phyloP scores from a whole-genome alignment of 2,329 filamentous ascomycete genomes.

The Tolypocladium inflatum region DNA sequence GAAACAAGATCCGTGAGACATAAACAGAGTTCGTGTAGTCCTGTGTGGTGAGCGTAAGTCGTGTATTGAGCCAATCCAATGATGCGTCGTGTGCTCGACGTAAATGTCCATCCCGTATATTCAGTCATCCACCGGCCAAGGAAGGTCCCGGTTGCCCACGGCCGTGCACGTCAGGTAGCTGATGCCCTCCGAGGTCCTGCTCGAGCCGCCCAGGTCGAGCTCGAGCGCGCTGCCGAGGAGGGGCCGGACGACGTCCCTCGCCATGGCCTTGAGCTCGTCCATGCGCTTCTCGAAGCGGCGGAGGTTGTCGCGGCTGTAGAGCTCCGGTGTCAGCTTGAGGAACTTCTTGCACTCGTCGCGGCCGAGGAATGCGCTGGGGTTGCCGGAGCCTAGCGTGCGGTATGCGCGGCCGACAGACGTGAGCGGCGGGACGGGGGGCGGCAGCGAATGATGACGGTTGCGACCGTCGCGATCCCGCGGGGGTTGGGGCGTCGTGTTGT shows the following conservation, averaged over 20 bases:
- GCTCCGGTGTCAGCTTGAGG: slow-evolving; percentile 69
- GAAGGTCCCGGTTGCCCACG: slow-evolving; percentile 38
- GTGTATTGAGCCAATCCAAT: background rate
- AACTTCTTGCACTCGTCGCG: slow-evolving; percentile 90
- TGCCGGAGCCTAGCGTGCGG: slow-evolving; percentile 59
- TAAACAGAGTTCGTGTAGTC: no score
- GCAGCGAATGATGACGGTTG: slow-evolving; percentile 18
- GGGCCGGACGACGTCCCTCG: slow-evolving; percentile 72
- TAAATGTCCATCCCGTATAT: background rate
- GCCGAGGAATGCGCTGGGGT: slow-evolving; percentile 53
- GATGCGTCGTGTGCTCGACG: background rate
- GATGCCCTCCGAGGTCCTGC: slow-evolving; percentile 30
- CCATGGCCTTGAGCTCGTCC: slow-evolving; percentile 80
- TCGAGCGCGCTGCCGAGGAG: slow-evolving; percentile 81
- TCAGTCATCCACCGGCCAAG: slow-evolving; percentile 34
- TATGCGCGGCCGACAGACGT: slow-evolving; percentile 64
- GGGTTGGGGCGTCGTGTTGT: slow-evolving; percentile 70
- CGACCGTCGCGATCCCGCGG: slow-evolving; percentile 20
- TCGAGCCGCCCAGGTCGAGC: slow-evolving; percentile 52
- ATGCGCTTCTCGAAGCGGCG: slow-evolving; percentile 77
- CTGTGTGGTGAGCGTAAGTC: background rate
- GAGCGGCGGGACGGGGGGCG: slow-evolving; percentile 34
- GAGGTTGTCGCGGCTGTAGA: slow-evolving; percentile 81
- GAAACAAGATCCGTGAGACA: background rate
- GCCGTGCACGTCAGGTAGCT: slow-evolving; percentile 42